Percentiles rank a stretch among this genome's conserved stretches.
phyloP scores from a whole-genome alignment of 2,329 filamentous ascomycete genomes.

The Ilyonectria sp. region DNA sequence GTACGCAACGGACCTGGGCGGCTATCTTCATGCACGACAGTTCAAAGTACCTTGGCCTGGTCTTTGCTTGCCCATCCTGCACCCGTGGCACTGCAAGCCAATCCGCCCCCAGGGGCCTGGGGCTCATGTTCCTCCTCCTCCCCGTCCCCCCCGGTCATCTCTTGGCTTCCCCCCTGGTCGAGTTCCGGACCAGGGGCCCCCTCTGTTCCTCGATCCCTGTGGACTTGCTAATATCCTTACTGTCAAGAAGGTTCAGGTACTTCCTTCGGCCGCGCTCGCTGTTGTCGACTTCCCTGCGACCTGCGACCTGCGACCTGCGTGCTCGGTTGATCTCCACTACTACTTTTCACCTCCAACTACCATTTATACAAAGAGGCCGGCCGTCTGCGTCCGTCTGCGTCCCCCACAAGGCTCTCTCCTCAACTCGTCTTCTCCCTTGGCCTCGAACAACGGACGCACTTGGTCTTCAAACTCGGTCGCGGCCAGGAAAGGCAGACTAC shows the following conservation, averaged over 20 bases:
- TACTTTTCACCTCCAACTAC: constrained; percentile 45
- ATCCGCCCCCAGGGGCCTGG: constrained; percentile 28
- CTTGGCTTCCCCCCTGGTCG: constrained; percentile 10
- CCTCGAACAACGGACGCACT: constrained; percentile 36
- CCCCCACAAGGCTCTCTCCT: constrained; percentile 47
- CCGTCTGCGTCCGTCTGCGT: constrained; percentile 34
- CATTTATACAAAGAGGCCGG: constrained; percentile 49
- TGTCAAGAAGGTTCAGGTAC: constrained; percentile 42
- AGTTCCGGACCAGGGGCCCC: constrained; percentile 27
- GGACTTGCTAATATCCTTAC: constrained; percentile 42
- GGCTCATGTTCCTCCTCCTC: constrained; percentile 26
- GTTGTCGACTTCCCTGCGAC: constrained; percentile 35
- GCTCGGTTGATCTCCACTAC: constrained; percentile 46
- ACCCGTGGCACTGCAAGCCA: constrained; percentile 37
- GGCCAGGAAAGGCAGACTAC: constrained; percentile 50
- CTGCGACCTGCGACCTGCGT: constrained; percentile 42
- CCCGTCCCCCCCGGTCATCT: constrained; percentile 22
- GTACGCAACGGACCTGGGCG: constrained; percentile 44
- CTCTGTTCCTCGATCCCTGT: constrained; percentile 38
- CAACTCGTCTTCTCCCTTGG: constrained; percentile 37
- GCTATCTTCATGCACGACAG: constrained; percentile 52
- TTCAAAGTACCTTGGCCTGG: constrained; percentile 38
- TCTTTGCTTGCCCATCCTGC: constrained; percentile 34
- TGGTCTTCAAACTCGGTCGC: constrained; percentile 47
- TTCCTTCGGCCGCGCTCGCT: constrained; percentile 27